These are phyloP conservation scores for Alnus glutinosa DNA, from an alignment of 306 rosid genomes.

Conservation along the genomic window DNA sequence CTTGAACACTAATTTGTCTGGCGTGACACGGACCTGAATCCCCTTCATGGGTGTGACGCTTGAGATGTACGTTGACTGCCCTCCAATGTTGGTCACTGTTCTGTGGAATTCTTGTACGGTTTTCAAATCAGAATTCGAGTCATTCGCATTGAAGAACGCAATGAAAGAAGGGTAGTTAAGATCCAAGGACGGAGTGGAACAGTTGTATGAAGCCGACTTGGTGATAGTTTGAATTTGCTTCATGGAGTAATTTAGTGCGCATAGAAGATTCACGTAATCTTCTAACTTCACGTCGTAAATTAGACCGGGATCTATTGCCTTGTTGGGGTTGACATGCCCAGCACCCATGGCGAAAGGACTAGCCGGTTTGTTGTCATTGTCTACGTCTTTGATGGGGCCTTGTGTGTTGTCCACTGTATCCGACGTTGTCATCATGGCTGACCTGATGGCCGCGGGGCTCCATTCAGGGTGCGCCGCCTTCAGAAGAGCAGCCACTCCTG, in stretches of 20 bases:
- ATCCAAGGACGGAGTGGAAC: constrained; percentile 51
- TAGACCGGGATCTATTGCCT: constrained; percentile 71
- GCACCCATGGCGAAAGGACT: constrained; percentile 71
- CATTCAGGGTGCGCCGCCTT: constrained; percentile 53
- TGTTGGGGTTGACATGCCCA: constrained; percentile 76
- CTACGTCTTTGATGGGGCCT: constrained; percentile 49
- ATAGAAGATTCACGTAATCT: constrained; percentile 70
- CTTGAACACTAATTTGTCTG: constrained; percentile 44
- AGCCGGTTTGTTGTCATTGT: constrained; percentile 32
- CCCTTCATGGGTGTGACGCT: constrained; percentile 40
- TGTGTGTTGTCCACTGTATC: constrained; percentile 45
- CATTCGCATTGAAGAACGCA: constrained; percentile 34
- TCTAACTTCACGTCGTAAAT: constrained; percentile 47
- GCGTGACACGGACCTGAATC: constrained; percentile 39
- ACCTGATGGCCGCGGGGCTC: constrained; percentile 78
- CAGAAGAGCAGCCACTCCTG: constrained; percentile 67
- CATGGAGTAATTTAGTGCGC: constrained; percentile 54
- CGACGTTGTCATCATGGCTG: constrained; percentile 79
- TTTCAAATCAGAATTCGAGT: neutral
- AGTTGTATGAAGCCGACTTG: constrained; percentile 31
- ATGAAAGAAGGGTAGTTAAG: constrained; percentile 81
- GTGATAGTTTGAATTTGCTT: constrained; percentile 51
- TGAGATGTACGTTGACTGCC: constrained; percentile 42
- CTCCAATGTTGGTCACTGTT: constrained; percentile 59
- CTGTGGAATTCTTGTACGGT: constrained; percentile 39